Evolutionary conservation across 768 basidiomycete genomes (phyloP).

Genomic region (Boletales sp.): DNA sequence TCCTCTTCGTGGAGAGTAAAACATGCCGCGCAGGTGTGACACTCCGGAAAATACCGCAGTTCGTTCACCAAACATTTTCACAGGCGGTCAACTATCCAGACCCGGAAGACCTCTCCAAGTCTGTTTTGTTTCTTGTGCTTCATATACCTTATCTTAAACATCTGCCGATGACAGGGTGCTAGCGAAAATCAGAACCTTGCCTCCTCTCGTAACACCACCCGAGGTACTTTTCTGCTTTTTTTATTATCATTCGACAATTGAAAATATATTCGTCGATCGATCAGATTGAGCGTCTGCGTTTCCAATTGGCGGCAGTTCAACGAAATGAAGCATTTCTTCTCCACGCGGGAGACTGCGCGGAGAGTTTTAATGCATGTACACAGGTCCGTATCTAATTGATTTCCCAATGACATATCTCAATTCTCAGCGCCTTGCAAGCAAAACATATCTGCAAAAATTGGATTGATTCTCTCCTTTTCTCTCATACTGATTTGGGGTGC

Average conservation of each 20-base stretch:
- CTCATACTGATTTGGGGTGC: slow-evolving; percentile 93
- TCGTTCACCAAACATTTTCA: not conserved
- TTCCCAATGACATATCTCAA: slow-evolving; percentile 3
- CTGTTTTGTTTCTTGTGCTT: slow-evolving; percentile 12
- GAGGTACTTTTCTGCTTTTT: slow-evolving; percentile 58
- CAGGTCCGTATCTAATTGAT: slow-evolving; percentile 47
- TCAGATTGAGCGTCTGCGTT: slow-evolving; percentile 79
- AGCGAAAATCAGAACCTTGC: slow-evolving; percentile 70
- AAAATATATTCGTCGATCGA: slow-evolving; percentile 10
- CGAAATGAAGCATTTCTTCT: slow-evolving; percentile 88
- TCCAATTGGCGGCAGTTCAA: slow-evolving; percentile 78
- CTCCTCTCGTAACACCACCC: slow-evolving; percentile 88
- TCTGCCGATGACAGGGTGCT: slow-evolving; percentile 53
- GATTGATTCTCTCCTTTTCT: slow-evolving; percentile 91
- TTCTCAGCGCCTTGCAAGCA: slow-evolving; percentile 37
- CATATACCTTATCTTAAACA: not conserved
- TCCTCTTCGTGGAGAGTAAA: slow-evolving; percentile 80
- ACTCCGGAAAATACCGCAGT: slow-evolving; percentile 5
- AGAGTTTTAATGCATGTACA: slow-evolving; percentile 89
- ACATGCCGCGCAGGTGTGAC: slow-evolving; percentile 64
- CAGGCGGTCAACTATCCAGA: slow-evolving; percentile 75
- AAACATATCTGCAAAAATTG: slow-evolving; percentile 85
- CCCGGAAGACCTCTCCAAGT: slow-evolving; percentile 55
- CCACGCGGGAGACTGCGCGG: slow-evolving; percentile 98
- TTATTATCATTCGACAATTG: slow-evolving; percentile 23